These are phyloP conservation scores for Casuarina cunninghamiana DNA, from an alignment of 306 rosid species.

Conservation along the genomic window DNA sequence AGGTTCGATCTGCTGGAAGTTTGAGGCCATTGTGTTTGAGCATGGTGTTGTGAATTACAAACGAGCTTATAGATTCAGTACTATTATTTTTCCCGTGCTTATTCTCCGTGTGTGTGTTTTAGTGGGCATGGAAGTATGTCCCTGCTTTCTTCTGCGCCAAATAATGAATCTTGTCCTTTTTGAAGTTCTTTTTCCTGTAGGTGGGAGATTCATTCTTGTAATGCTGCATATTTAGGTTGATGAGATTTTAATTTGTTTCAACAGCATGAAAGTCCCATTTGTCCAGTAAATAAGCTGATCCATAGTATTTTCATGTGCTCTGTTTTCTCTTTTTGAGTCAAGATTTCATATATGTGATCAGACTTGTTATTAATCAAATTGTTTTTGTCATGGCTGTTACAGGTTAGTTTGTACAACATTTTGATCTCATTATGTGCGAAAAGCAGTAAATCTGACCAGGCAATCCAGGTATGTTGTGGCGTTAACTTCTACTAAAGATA, in stretches of 20 bases:
- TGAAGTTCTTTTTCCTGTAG: too few relatives aligned
- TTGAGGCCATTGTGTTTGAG: neutral
- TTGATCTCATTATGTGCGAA: slow-evolving; percentile 84
- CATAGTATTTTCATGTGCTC: neutral
- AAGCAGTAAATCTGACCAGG: slow-evolving; percentile 76
- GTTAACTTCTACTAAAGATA: slow-evolving; percentile 1
- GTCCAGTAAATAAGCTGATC: neutral
- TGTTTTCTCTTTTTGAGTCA: neutral
- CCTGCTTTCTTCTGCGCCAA: neutral
- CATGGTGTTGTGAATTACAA: neutral
- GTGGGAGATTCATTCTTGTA: slow-evolving; percentile 5
- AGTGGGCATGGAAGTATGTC: slow-evolving; percentile 11
- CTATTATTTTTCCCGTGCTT: neutral
- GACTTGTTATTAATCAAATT: neutral
- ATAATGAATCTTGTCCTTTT: too few relatives aligned
- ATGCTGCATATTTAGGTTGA: neutral
- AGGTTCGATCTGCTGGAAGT: neutral
- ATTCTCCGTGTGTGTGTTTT: neutral
- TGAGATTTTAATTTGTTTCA: neutral
- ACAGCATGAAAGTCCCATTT: neutral
- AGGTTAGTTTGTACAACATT: slow-evolving; percentile 78
- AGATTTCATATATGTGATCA: neutral
- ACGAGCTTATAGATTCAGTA: neutral
- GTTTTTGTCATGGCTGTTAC: neutral
- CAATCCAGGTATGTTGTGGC: slow-evolving; percentile 60